A percentile compares a stretch with the other conserved stretches of the same genome.
phyloP scores from a whole-genome alignment of 2,329 filamentous ascomycete species.

The Chaetomiaceae sp. region DNA sequence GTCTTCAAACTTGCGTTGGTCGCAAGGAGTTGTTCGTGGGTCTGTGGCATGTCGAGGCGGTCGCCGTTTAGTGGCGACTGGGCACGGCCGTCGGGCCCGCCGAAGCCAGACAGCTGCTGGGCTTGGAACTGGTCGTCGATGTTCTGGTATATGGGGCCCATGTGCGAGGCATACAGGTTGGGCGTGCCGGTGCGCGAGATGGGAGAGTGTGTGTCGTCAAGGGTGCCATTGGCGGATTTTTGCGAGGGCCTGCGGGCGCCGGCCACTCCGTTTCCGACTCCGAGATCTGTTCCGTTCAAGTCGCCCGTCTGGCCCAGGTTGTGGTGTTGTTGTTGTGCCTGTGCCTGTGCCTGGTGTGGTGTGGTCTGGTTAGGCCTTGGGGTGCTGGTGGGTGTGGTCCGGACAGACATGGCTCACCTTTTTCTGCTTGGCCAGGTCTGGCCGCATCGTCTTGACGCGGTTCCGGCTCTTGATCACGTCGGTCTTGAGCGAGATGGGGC shows the following conservation, averaged over 20 bases:
- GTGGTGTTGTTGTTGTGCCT: slow-evolving; percentile 37
- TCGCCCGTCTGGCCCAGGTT: slow-evolving; percentile 37
- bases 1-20: slow-evolving; percentile 89
- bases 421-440: slow-evolving; percentile 74
- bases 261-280: slow-evolving; percentile 38
- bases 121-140: slow-evolving; percentile 66
- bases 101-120: slow-evolving; percentile 46
- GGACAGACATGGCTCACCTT: slow-evolving; percentile 55
- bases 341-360: slow-evolving; percentile 22
- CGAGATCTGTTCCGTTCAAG: slow-evolving; percentile 56
- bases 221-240: slow-evolving; percentile 66
- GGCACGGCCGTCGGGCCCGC: slow-evolving; percentile 49
- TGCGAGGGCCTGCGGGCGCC: slow-evolving; percentile 58
- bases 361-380: neutral
- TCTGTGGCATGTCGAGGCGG: slow-evolving; percentile 66
- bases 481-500: slow-evolving; percentile 95
- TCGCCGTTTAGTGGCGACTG: slow-evolving; percentile 50
- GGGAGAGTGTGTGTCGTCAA: slow-evolving; percentile 71
- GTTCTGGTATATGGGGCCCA: slow-evolving; percentile 65
- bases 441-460: slow-evolving; percentile 81
- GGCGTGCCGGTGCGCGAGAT: slow-evolving; percentile 77
- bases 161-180: slow-evolving; percentile 64
- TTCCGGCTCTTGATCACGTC: slow-evolving; percentile 99
- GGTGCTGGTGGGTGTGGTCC: neutral
- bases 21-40: slow-evolving; percentile 73